Evolutionary conservation across 345 rosid genomes (phyloP).

Genomic region (Arabis hirsuta): DNA sequence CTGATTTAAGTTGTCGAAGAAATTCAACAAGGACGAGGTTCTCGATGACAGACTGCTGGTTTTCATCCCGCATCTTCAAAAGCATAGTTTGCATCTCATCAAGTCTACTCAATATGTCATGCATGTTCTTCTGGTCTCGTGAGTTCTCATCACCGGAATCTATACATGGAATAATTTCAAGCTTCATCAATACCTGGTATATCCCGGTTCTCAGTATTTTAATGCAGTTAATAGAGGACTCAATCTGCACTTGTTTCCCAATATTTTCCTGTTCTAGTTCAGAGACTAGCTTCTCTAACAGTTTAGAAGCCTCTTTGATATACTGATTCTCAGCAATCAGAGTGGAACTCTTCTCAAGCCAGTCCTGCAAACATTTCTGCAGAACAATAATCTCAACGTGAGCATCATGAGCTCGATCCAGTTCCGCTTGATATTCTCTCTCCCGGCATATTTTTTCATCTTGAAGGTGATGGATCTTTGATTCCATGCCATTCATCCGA

Average conservation of each 20-base stretch:
- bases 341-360: constrained; percentile 63
- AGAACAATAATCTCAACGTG: constrained; percentile 71
- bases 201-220: constrained; percentile 59
- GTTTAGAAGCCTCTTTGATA: constrained; percentile 58
- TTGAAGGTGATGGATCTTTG: constrained; percentile 58
- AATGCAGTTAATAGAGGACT: constrained; percentile 59
- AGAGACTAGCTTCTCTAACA: constrained; percentile 63
- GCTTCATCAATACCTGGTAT: constrained; percentile 55
- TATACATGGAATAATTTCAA: constrained; percentile 48
- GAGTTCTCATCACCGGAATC: constrained; percentile 47
- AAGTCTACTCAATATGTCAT: constrained; percentile 52
- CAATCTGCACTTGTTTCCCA: constrained; percentile 57
- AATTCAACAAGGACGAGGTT: constrained; percentile 64
- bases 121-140: constrained; percentile 51
- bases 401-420: constrained; percentile 61
- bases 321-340: constrained; percentile 60
- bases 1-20: constrained; percentile 66
- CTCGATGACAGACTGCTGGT: constrained; percentile 59
- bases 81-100: constrained; percentile 60
- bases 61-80: constrained; percentile 56
- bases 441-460: constrained; percentile 60
- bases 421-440: constrained; percentile 69
- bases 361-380: constrained; percentile 64
- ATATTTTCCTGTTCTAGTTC: constrained; percentile 59
- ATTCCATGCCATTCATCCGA: constrained; percentile 58